Percentiles rank a stretch among this genome's conserved stretches.
Evolutionary conservation across 139 green algal genomes (phyloP).

Genomic region (Microglena sp.): DNA sequence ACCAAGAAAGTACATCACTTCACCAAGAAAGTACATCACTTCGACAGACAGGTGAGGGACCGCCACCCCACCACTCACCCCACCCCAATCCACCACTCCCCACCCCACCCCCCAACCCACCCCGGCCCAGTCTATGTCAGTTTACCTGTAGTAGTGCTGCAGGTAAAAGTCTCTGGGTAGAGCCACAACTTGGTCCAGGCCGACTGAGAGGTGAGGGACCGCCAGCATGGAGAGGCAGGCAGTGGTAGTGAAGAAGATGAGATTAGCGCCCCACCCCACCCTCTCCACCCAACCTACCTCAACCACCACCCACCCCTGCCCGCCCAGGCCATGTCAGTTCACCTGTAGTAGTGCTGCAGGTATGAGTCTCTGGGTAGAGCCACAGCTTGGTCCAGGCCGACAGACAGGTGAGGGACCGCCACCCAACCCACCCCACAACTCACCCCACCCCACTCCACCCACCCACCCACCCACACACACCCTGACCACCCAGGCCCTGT

Average conservation of each 20-base stretch:
- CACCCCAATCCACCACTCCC: no score
- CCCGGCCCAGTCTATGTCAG: not conserved
- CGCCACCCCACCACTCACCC: no score
- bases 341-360: conserved; percentile 81
- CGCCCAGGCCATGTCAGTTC: no score
- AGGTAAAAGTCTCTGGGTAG: conserved; percentile 85
- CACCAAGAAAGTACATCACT: no score
- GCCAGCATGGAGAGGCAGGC: conserved; percentile 15
- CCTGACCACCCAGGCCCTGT: not conserved
- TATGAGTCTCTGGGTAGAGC: conserved; percentile 83
- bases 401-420: conserved; percentile 22
- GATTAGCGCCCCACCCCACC: no score
- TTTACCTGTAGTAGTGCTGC: conserved; percentile 72
- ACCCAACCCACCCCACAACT: no score
- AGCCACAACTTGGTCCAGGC: conserved; percentile 79
- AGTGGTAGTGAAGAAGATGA: conserved; percentile 7
- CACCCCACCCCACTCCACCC: no score
- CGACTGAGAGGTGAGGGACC: conserved; percentile 36
- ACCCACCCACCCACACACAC: no score
- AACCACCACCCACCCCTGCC: no score
- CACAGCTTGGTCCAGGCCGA: conserved; percentile 78
- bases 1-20: no score
- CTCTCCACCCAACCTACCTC: no score
- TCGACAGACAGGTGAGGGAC: not conserved
- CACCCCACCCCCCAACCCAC: no score